Percentiles rank a stretch among this genome's conserved stretches.
Evolutionary conservation across 257 asterid species (phyloP).

Genomic region (Nicotiana attenuata): DNA sequence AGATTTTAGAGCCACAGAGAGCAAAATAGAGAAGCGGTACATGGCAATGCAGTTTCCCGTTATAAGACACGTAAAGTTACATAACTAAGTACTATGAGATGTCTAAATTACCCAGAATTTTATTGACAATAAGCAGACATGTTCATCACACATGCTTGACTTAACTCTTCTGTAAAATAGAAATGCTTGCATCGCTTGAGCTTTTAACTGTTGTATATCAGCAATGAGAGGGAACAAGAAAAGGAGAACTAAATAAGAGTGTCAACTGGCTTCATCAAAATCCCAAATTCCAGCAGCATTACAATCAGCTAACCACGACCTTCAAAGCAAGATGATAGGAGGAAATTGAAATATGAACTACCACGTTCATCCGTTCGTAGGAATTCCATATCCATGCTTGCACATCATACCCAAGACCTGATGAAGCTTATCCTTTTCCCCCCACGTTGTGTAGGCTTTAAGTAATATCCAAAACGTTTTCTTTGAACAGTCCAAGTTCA

Average conservation of each 20-base stretch:
- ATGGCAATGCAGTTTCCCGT: background rate
- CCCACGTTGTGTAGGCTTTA: constrained; percentile 43
- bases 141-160: background rate
- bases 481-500: constrained; percentile 43
- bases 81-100: background rate
- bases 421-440: constrained; percentile 46
- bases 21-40: background rate
- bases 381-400: constrained; percentile 53
- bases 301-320: background rate
- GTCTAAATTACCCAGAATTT: background rate
- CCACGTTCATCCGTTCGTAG: constrained; percentile 21
- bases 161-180: constrained; percentile 1
- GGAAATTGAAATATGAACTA: background rate
- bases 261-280: background rate
- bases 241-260: background rate
- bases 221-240: background rate
- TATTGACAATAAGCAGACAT: background rate
- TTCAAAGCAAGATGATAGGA: background rate
- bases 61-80: background rate
- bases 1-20: background rate
- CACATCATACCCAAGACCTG: constrained; percentile 62
- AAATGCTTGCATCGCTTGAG: background rate
- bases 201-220: background rate
- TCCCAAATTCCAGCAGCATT: background rate
- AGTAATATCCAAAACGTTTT: constrained; percentile 64